Evolutionary conservation across 768 basidiomycete genomes (phyloP).

Genomic region (Mycena vitilis): DNA sequence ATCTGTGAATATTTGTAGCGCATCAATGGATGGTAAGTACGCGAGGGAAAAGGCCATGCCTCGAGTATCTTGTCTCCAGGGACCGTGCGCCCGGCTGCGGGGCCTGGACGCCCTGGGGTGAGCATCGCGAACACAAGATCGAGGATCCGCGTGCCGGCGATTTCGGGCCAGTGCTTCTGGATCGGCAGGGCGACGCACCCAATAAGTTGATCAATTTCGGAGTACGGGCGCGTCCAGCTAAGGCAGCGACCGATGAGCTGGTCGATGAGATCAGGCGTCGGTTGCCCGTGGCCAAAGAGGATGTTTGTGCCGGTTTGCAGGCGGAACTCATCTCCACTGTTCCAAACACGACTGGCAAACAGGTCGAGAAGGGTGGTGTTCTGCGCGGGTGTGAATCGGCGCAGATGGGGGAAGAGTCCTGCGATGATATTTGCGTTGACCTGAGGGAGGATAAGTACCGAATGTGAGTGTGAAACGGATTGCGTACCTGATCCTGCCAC

Average conservation of each 20-base stretch:
- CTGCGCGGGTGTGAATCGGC: slow-evolving; percentile 27
- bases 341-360: slow-evolving; percentile 3
- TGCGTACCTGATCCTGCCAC: slow-evolving; percentile 31
- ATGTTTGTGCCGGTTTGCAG: slow-evolving; percentile 21
- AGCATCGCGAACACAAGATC: slow-evolving; percentile 24
- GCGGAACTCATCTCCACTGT: slow-evolving; percentile 10
- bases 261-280: slow-evolving; percentile 21
- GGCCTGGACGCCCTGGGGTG: slow-evolving; percentile 24
- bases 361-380: slow-evolving; percentile 34
- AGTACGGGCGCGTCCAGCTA: slow-evolving; percentile 26
- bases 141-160: slow-evolving; percentile 25
- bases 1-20: slow-evolving; percentile 13
- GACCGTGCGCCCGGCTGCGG: slow-evolving; percentile 23
- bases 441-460: not conserved
- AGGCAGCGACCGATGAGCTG: slow-evolving; percentile 28
- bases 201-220: slow-evolving; percentile 23
- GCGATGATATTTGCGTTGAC: slow-evolving; percentile 33
- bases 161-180: slow-evolving; percentile 25
- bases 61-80: slow-evolving; percentile 32
- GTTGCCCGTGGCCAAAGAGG: slow-evolving; percentile 26
- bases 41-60: not conserved
- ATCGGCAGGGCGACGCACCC: slow-evolving; percentile 26
- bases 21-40: not conserved
- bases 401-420: slow-evolving; percentile 31
- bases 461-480: not conserved